Base-by-base conservation (phyloP, 176 grass and related monocot species). In the Olyra latifolia region DNA sequence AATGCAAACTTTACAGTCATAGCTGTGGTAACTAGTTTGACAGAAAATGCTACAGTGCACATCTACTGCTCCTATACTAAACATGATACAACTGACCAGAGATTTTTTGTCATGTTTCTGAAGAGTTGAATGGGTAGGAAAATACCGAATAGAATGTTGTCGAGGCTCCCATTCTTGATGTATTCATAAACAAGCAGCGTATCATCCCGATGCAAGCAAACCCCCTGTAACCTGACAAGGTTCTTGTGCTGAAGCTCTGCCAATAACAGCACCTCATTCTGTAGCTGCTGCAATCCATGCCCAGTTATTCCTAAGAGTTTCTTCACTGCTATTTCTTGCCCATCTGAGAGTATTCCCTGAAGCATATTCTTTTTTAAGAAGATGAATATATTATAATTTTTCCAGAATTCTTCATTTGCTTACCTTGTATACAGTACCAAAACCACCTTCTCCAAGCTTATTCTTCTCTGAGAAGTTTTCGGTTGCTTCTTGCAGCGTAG, bases 241-340 rank as follows among this genome's bases (percentile, higher is more conserved):
- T 91, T 91, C 73, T 86, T 87, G 59, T 91, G 88, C 9, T 91
- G 84, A 75, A 91, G 84, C 41, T 91, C 69, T 19, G 69, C 79
- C 30, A 87, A 11, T 35, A 91, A 4, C 8, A 2, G 2, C 15
- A 91, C 61, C 19, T 88, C 89, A 71, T 91, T 88, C 0, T 63
- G 77, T 17, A 91, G 65, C 24, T 91, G 79, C 13, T 88, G 2
- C 63, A 84, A 61, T 3, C 80, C 89, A 35, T 65, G 30, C 8
- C 65, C 61, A 0, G 69, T 19, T 45, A 10, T 75, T 64, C 70
- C 72, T 41, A 82, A 50, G 0, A 91, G 65, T 48, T 8, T 83
- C 75, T 91, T 91, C 3, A 91, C 84, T 38, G 89, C 89, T 80
- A 91, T 63, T 23, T 80, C 74, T 76, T 91, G 57, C 30, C 80